Percentiles rank a stretch among this genome's conserved stretches.
phyloP scores from a whole-genome alignment of 305 asterid genomes.

The Fraxinus velutina region DNA sequence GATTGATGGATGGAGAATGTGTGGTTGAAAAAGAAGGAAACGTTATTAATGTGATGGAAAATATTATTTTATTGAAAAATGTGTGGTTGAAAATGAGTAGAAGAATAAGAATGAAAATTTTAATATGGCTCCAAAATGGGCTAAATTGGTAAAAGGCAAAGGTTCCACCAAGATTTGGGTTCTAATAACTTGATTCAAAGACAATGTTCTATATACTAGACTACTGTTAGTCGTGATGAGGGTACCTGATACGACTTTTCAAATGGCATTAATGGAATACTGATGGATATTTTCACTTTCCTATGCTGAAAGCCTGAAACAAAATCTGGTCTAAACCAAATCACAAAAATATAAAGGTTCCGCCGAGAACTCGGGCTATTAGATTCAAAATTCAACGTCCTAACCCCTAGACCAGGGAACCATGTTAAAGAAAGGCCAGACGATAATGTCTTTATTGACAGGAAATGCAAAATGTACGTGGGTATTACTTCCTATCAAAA shows the following conservation, averaged over 20 bases:
- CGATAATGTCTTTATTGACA: background rate
- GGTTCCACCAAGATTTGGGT: background rate
- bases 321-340: background rate
- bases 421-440: background rate
- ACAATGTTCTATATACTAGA: background rate
- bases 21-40: no score
- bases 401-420: constrained; percentile 26
- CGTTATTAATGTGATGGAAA: no score
- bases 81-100: no score
- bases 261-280: background rate
- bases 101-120: no score
- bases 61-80: no score
- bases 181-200: background rate
- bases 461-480: background rate
- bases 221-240: background rate
- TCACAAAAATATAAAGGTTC: background rate
- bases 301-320: background rate
- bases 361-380: background rate
- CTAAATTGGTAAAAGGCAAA: background rate
- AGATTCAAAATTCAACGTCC: constrained; percentile 26
- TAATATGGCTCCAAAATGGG: no score
- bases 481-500: background rate
- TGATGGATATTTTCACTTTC: background rate
- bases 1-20: no score
- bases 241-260: background rate